Conservation (phyloP, 345 rosid species). For the Arabis hirsuta region DNA sequence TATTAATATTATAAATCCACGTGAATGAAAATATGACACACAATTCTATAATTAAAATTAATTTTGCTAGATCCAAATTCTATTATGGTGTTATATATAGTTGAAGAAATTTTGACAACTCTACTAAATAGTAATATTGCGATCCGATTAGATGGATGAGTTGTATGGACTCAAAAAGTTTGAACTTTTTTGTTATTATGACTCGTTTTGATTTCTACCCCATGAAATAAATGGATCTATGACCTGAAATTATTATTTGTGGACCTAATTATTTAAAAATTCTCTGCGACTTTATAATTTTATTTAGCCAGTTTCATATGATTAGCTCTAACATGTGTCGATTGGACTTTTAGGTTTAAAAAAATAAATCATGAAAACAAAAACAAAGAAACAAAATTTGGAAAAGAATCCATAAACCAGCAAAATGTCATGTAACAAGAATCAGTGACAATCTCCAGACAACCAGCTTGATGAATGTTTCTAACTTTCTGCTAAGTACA, state of each 20-base stretch:
- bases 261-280: constrained; percentile 30
- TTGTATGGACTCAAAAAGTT: constrained; percentile 14
- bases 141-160: constrained; percentile 6
- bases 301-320: constrained; percentile 22
- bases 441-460: constrained; percentile 41
- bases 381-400: background rate
- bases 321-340: constrained; percentile 23
- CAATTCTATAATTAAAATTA: background rate
- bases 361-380: background rate
- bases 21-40: constrained; percentile 8
- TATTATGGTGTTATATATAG: background rate
- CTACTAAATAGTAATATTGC: background rate
- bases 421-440: constrained; percentile 37
- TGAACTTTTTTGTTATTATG: background rate
- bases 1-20: constrained; percentile 17
- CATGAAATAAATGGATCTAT: constrained; percentile 13
- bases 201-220: background rate
- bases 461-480: constrained; percentile 35
- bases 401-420: background rate
- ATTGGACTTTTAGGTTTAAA: constrained; percentile 28
- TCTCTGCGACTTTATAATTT: constrained; percentile 13
- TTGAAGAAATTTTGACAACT: constrained; percentile 24
- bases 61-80: constrained; percentile 2
- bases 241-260: constrained; percentile 26
- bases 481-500: constrained; percentile 19